These are phyloP conservation scores for Fraxinus xanthoxyloides DNA, from an alignment of 305 asterid genomes.

Conservation along the genomic window DNA sequence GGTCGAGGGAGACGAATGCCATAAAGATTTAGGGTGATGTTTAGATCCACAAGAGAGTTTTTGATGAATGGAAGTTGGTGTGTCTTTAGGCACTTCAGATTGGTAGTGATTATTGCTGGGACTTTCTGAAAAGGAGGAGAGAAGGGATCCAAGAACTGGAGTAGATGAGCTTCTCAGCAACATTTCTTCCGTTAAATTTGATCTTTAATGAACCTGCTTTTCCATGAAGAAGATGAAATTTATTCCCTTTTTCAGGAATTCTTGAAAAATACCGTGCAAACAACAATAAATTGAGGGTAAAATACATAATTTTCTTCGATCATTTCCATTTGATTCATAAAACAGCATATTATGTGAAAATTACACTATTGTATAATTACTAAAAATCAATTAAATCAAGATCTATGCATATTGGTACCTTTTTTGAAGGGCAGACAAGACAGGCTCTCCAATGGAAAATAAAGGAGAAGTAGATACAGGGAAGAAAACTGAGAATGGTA, in stretches of 20 bases:
- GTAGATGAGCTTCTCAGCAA: conserved; percentile 82
- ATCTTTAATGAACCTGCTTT: not conserved
- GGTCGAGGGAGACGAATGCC: conserved; percentile 45
- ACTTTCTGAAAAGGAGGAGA: conserved; percentile 57
- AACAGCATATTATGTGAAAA: not conserved
- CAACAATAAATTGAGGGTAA: not conserved
- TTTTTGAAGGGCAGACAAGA: not conserved
- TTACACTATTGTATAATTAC: too few relatives aligned
- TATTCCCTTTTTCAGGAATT: too few relatives aligned
- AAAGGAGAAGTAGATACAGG: not conserved
- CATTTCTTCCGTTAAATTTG: conserved; percentile 30
- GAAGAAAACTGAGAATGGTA: not conserved
- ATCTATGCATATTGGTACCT: not conserved
- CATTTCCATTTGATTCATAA: not conserved
- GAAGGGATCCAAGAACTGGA: conserved; percentile 72
- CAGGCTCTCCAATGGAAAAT: not conserved
- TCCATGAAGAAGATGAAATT: not conserved
- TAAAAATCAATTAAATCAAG: not conserved
- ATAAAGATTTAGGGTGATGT: conserved; percentile 26
- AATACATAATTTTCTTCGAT: not conserved
- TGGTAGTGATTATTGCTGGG: conserved; percentile 35
- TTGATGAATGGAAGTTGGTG: conserved; percentile 31
- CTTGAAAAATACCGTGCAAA: too few relatives aligned
- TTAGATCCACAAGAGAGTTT: conserved; percentile 42
- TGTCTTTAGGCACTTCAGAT: conserved; percentile 34